Conservation (phyloP, 2,329 filamentous ascomycete species). For the Diaporthe sp. region DNA sequence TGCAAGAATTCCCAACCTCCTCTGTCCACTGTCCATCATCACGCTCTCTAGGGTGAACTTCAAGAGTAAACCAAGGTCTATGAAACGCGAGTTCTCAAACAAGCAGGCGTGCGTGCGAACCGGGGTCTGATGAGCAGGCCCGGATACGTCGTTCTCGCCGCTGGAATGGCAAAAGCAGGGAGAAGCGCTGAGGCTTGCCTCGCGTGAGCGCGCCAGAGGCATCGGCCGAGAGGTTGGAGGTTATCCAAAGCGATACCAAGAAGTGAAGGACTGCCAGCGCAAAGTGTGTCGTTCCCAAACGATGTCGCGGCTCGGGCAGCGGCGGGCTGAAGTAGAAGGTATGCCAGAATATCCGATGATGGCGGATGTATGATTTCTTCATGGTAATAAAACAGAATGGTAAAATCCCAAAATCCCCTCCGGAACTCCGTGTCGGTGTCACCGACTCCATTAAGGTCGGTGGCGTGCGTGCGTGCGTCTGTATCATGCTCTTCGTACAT, state of each 20-base stretch:
- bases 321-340: constrained; percentile 23
- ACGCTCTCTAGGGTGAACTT: background rate
- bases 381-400: constrained; percentile 35
- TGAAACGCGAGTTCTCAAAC: constrained; percentile 13
- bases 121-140: background rate
- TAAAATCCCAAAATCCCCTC: constrained; percentile 29
- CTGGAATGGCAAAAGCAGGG: background rate
- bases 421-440: constrained; percentile 40
- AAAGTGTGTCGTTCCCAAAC: background rate
- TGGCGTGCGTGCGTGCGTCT: constrained; percentile 36
- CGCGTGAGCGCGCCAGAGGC: background rate
- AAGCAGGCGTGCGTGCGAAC: constrained; percentile 12
- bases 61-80: constrained; percentile 32
- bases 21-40: background rate
- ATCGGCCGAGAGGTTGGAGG: background rate
- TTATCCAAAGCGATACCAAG: constrained; percentile 25
- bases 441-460: constrained; percentile 36
- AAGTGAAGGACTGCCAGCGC: background rate
- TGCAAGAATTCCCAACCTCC: background rate
- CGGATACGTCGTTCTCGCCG: background rate
- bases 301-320: background rate
- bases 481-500: constrained; percentile 41
- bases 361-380: constrained; percentile 33
- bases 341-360: constrained; percentile 38
- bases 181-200: constrained; percentile 4